Evolutionary conservation across 352 stramenopile species (phyloP).

Genomic region (Blastocystis sp.): DNA sequence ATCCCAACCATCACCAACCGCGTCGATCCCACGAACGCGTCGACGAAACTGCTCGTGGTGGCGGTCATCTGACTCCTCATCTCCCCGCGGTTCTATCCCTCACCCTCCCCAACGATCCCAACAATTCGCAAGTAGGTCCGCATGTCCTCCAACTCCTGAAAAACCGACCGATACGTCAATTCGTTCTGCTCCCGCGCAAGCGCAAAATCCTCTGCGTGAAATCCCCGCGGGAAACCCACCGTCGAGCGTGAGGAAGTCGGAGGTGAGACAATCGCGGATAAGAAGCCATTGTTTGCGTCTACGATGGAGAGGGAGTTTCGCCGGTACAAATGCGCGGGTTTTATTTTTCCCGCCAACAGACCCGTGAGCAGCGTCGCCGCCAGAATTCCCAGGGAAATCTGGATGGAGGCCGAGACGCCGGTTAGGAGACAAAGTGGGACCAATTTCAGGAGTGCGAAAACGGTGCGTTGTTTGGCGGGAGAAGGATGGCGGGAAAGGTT

Average conservation of each 20-base stretch:
- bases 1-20: neutral
- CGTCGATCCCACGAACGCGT: neutral
- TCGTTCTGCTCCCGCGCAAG: neutral
- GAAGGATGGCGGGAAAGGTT: neutral
- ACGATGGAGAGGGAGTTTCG: neutral
- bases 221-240: neutral
- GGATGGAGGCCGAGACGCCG: neutral
- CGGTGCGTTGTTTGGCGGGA: neutral
- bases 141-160: neutral
- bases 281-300: neutral
- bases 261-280: neutral
- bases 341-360: neutral
- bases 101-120: neutral
- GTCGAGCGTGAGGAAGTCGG: neutral
- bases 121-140: neutral
- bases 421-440: slow-evolving; percentile 19
- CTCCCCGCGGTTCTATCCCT: neutral
- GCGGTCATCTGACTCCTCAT: neutral
- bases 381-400: slow-evolving; percentile 3
- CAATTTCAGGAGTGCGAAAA: slow-evolving; percentile 20
- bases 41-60: neutral
- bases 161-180: neutral
- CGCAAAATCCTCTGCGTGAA: neutral
- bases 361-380: neutral
- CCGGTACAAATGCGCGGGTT: neutral